Evolutionary conservation across 2,329 filamentous ascomycete genomes (phyloP), one percentile per base, ranked within the genome.

Genomic region (Neophaeococcomyces aloes): DNA sequence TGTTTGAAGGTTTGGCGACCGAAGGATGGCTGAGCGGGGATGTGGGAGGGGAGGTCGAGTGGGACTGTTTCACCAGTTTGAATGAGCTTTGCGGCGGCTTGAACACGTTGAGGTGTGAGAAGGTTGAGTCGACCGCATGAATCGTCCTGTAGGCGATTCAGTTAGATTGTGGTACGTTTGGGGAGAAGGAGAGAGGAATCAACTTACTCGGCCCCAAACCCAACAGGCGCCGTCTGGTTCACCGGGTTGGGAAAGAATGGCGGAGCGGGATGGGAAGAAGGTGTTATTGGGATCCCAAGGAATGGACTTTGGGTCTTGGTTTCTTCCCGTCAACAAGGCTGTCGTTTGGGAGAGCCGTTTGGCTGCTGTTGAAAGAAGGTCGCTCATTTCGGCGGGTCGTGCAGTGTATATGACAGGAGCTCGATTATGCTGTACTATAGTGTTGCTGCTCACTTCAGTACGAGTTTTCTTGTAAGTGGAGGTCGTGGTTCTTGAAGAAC

Each of bases 201-300:
- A 13, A 7, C 38, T 34, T 33, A 42, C 39, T 27, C 35, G 34
- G 29, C 39, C 39, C 39, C 75, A 78, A 19, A 76, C 70, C 75
- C 75, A 79, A 14, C 74, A 74, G 14, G 75, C 73, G 21, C 66
- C 71, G 14, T 70, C 62, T 0, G 74, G 75, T 2, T 72, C 72
- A 27, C 68, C 69, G 1, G 67, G 59, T 29, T 77, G 65, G 15
- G 59, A 53, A 15, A 73, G 72, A 3, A 78, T 62, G 39, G 78
- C 68, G 42, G 70, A 68, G 11, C 72, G 62, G 1, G 65, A 66
- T 0, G 75, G 75, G 40, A 79, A 75, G 13, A 58, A 66, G 13
- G 66, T 68, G 30, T 60, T 65, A 44, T 75, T 61, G 1, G 75
- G 74, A 52, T 78, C 65, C 67, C 70, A 76, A 2, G 72, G 72